Evolutionary conservation across 2,329 filamentous ascomycete genomes (phyloP).

Genomic region (Hymenoscyphus fraxineus): DNA sequence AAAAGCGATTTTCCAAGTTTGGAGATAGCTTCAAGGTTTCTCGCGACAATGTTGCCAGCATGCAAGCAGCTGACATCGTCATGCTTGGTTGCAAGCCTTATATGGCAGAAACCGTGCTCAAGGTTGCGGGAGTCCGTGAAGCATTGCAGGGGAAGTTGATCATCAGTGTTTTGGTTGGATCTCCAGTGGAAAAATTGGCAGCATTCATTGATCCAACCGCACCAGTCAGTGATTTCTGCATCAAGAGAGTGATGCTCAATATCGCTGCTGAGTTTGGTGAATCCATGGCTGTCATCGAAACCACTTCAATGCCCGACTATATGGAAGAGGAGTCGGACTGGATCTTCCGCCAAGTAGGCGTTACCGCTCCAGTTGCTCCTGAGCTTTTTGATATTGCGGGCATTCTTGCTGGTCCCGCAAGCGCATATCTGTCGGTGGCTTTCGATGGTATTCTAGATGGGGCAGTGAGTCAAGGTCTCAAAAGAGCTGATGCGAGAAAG

Average conservation of each 20-base stretch:
- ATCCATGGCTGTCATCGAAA: constrained; percentile 71
- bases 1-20: constrained; percentile 33
- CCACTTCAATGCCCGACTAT: constrained; percentile 47
- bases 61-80: constrained; percentile 67
- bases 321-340: constrained; percentile 62
- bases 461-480: constrained; percentile 73
- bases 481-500: constrained; percentile 65
- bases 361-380: constrained; percentile 63
- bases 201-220: constrained; percentile 48
- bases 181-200: constrained; percentile 66
- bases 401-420: constrained; percentile 69
- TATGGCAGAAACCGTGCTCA: constrained; percentile 66
- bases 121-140: constrained; percentile 62
- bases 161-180: constrained; percentile 77
- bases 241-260: constrained; percentile 82
- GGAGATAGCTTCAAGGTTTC: constrained; percentile 29
- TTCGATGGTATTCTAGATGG: constrained; percentile 75
- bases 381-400: constrained; percentile 69
- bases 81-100: constrained; percentile 80
- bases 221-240: constrained; percentile 36
- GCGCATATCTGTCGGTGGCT: constrained; percentile 71
- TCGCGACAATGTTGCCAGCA: constrained; percentile 64
- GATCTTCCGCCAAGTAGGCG: constrained; percentile 73
- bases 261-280: constrained; percentile 75
- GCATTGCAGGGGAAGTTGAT: constrained; percentile 77